Base-by-base conservation (phyloP, 2,329 filamentous ascomycete species). In the Fusarium sp. region DNA sequence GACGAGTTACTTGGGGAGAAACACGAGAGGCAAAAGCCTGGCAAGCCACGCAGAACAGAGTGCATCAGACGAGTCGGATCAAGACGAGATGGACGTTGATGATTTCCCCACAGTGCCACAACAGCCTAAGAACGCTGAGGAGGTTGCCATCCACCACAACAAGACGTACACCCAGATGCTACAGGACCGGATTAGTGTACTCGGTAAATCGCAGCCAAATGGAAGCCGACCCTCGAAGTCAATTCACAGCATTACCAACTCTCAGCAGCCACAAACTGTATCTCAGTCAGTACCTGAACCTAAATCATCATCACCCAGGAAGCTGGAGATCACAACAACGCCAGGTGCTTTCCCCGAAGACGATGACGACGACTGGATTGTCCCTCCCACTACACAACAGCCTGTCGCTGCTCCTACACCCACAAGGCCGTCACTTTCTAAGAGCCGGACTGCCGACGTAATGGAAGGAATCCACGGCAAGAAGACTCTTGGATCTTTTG, bases 151-250 rank as follows among this genome's bases (percentile, higher is more conserved):
- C 22, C 81, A 83, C 3, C 92, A 96, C 79, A 94, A 91, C 82
- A 97, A 97, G 81, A 95, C 94, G 0, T 97, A 96, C n/a, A 98
- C 96, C 0, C 95, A 98, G 81, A 89, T 94, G 48, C 86, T 99
- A 22, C 95, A 98, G 74, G 96, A 98, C 78, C 94, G 95, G 77
- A 98, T 99, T 77, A 97, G 91, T 79, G 89, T 89, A 84, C 84
- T 92, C 56, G 90, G 90, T 22, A 89, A 92, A 75, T 86, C 86
- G 0, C 89, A 90, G 66, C 81, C 87, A 10, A 85, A 82, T 50
- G 83, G 83, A 55, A 79, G 84, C 24, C 83, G 87, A 42, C 81
- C 83, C 22, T 86, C 87, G 3, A 90, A 89, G 69, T 86, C 85
- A 4, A 82, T 86, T 14, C 81, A 84, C 7, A 84, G 81, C 67